Base-by-base conservation (phyloP, 2,329 filamentous ascomycete genomes). In the Penicillium concentricum region DNA sequence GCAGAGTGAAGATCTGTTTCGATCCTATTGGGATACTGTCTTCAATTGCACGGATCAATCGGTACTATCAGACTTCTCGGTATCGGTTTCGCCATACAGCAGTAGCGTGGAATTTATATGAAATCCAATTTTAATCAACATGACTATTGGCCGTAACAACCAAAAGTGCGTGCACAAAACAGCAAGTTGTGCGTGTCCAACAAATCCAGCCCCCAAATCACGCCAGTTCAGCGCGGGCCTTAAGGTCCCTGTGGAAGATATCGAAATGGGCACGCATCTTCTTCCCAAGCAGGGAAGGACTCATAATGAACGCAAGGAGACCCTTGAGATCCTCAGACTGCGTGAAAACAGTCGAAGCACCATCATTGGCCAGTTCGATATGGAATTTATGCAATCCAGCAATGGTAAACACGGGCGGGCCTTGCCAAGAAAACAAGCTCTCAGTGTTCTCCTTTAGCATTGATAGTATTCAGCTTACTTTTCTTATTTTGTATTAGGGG, bases 381-480 rank as follows among this genome's bases (percentile, higher is more conserved):
- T 59, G 59, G 42, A 69, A 69, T 46, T 61, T 59, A 51, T 69
- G 66, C 26, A 64, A 50, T 9, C 66, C 66, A 26, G 67, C 58
- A 46, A 68, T 54, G 20, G 64, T 65, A 50, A 63, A 64, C 7
- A 68, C 67, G 9, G 66, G 66, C 16, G 67, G 63, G n/a, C 67
- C 67, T 50, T 69, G 67, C 67, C 67, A 69, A 18, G 61, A 61
- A 32, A 69, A 66, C 16, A 66, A 43, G 16, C 22, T 56, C 45
- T 69, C 65, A 5, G 61, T 60, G 28, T 69, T 69, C 35, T 63
- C 59, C 67, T 66, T 32, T 9, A 32, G 22, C 7, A 5, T 15
- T 51, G 15, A 9, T 2, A 35, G 9, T 24, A 2, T 42, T 39
- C 34, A 35, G 38, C n/a, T 43, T 34, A 13, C 16, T 45, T 32